These are phyloP conservation scores for Fusarium stilboides DNA, from an alignment of 2,329 filamentous ascomycete species.

Conservation along the genomic window DNA sequence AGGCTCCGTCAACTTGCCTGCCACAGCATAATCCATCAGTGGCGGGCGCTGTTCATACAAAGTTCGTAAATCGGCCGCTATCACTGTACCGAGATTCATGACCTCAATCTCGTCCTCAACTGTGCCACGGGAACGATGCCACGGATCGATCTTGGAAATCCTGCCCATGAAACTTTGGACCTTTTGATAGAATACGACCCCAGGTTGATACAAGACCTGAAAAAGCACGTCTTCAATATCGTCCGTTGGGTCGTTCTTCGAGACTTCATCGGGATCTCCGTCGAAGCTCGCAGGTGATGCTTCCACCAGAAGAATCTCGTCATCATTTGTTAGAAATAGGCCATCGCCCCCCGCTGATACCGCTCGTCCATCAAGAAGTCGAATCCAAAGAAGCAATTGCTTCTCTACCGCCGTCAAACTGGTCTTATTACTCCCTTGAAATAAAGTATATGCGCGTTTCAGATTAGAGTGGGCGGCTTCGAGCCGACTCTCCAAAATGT, in stretches of 20 bases:
- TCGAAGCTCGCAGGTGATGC: slow-evolving; percentile 59
- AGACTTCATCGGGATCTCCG: slow-evolving; percentile 48
- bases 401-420: slow-evolving; percentile 60
- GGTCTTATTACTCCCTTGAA: slow-evolving; percentile 59
- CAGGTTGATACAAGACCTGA: slow-evolving; percentile 69
- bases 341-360: slow-evolving; percentile 71
- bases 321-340: slow-evolving; percentile 64
- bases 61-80: slow-evolving; percentile 64
- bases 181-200: slow-evolving; percentile 70
- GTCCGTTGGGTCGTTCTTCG: slow-evolving; percentile 46
- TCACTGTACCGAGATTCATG: slow-evolving; percentile 67
- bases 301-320: slow-evolving; percentile 62
- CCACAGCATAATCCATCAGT: slow-evolving; percentile 70
- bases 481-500: slow-evolving; percentile 62
- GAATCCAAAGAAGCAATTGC: slow-evolving; percentile 68
- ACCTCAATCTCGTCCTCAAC: slow-evolving; percentile 72
- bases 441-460: slow-evolving; percentile 64
- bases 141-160: slow-evolving; percentile 70
- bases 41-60: slow-evolving; percentile 67
- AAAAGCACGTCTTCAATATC: slow-evolving; percentile 68
- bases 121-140: slow-evolving; percentile 69
- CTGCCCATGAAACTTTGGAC: slow-evolving; percentile 71
- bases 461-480: slow-evolving; percentile 65
- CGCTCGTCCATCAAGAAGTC: slow-evolving; percentile 68
- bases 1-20: slow-evolving; percentile 64